Evolutionary conservation across 164 flowering plant genomes (phyloP), one percentile per base, ranked within the genome.

Genomic region (Vitis cinerea): DNA sequence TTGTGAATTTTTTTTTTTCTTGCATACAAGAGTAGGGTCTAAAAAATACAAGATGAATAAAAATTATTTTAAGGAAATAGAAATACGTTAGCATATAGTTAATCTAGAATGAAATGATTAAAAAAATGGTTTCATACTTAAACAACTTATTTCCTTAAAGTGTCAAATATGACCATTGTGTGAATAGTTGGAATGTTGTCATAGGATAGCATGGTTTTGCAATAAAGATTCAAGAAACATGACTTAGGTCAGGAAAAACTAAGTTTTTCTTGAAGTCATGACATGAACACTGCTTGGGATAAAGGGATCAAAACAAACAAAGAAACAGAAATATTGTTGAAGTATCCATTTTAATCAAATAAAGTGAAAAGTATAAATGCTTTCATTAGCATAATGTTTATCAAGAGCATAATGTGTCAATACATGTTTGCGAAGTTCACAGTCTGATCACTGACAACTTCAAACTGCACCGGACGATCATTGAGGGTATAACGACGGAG

Each of bases 371-470:
- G 44, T 6, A 6, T 6, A 4, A 37, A 37, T 37, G 44, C 44
- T 37, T 37, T 23, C 27, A 23, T 23, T 6, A 37, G 57, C 13
- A 48, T 9, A 67, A 29, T 17, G 6, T 8, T 8, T 10, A 50
- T 59, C 47, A 67, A 47, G 60, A 55, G 63, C 54, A 59, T 8
- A 55, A 50, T 47, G 65, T 59, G 66, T 37, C 62, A 69, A 80
- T 85, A 93, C 99, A 62, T 74, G 79, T 95, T 95, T 47, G 86
- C 80, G 71, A 95, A 95, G 80, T 95, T 93, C 61, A 91, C 82
- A 4, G 98, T 88, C 87, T 95, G 99, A 76, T 95, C 98, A 61
- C 99, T 95, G 70, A 95, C 99, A 81, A 93, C 98, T 91, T 95
- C 94, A 80, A 95, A 95, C 76, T 89, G 92, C 73, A 95, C 93